Evolutionary conservation across 1,139 yeast genomes (phyloP).

Genomic region (Pneumocystis wakefieldiae): DNA sequence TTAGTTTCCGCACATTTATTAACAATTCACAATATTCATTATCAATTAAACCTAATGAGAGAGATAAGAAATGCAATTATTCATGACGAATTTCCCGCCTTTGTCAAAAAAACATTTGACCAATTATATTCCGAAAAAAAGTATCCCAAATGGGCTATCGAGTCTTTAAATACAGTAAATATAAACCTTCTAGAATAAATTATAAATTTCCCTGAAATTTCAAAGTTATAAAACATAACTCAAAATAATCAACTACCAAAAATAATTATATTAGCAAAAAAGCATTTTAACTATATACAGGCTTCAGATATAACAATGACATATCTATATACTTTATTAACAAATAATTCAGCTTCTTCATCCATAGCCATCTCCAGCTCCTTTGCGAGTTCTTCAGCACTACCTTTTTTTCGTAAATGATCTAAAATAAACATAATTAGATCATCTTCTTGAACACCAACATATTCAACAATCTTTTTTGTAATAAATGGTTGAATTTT

Average conservation of each 20-base stretch:
- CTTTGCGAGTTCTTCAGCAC: constrained; percentile 18
- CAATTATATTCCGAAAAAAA: constrained; percentile 23
- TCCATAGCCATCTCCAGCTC: constrained; percentile 25
- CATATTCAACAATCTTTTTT: constrained; percentile 21
- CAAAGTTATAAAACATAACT: background rate
- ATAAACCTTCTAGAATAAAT: constrained; percentile 19
- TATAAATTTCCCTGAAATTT: background rate
- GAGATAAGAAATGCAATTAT: constrained; percentile 28
- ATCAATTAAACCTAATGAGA: constrained; percentile 31
- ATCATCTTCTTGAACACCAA: constrained; percentile 27
- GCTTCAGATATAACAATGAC: constrained; percentile 19
- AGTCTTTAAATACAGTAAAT: constrained; percentile 26
- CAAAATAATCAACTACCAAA: background rate
- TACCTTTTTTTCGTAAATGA: constrained; percentile 19
- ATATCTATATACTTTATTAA: constrained; percentile 20
- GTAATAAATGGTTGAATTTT: constrained; percentile 19
- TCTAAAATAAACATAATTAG: constrained; percentile 21
- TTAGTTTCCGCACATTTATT: constrained; percentile 30
- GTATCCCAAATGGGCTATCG: constrained; percentile 31
- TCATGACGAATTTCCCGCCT: constrained; percentile 27
- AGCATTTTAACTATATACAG: background rate
- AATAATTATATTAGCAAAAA: background rate
- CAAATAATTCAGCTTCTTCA: constrained; percentile 24
- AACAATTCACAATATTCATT: constrained; percentile 31
- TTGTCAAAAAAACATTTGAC: constrained; percentile 25